phyloP scores from a whole-genome alignment of 805 yeast species.

The Debaryomyces tyrocola region DNA sequence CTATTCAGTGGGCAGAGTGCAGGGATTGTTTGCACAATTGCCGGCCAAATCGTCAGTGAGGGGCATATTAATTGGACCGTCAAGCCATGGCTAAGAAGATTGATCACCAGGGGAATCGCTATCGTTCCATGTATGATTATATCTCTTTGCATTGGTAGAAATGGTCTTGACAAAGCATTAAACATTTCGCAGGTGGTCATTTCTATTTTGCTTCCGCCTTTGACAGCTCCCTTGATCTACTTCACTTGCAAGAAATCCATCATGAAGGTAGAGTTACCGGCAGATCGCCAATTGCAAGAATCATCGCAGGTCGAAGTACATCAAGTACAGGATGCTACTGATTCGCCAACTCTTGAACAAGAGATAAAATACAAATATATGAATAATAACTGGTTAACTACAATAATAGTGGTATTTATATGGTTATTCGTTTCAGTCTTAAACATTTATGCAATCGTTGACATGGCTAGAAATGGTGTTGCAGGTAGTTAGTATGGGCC shows the following conservation, averaged over 20 bases:
- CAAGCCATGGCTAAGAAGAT: conserved; percentile 76
- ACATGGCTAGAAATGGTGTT: conserved; percentile 39
- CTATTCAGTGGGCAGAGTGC: conserved; percentile 87
- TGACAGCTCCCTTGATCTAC: conserved; percentile 81
- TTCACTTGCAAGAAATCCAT: conserved; percentile 70
- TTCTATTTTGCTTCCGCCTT: conserved; percentile 78
- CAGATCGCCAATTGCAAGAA: conserved; percentile 6
- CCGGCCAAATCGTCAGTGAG: conserved; percentile 90
- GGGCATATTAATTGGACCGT: conserved; percentile 84
- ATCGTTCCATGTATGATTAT: conserved; percentile 79
- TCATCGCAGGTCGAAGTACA: neutral
- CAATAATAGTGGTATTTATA: conserved; percentile 50
- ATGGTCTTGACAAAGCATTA: conserved; percentile 69
- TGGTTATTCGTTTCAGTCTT: conserved; percentile 75
- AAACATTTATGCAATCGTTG: conserved; percentile 61
- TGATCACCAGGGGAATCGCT: conserved; percentile 75
- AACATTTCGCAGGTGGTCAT: conserved; percentile 86
- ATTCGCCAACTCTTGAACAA: conserved; percentile 14
- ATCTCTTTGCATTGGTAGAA: conserved; percentile 67
- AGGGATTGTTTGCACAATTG: conserved; percentile 89
- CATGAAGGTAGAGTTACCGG: conserved; percentile 57
- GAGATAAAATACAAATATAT: conserved; percentile 41
- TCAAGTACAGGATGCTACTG: conserved; percentile 12
- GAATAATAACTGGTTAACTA: conserved; percentile 63
- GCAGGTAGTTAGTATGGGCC: neutral